Evolutionary conservation across 2,329 filamentous ascomycete species (phyloP).

Genomic region (Cladophialophora psammophila): DNA sequence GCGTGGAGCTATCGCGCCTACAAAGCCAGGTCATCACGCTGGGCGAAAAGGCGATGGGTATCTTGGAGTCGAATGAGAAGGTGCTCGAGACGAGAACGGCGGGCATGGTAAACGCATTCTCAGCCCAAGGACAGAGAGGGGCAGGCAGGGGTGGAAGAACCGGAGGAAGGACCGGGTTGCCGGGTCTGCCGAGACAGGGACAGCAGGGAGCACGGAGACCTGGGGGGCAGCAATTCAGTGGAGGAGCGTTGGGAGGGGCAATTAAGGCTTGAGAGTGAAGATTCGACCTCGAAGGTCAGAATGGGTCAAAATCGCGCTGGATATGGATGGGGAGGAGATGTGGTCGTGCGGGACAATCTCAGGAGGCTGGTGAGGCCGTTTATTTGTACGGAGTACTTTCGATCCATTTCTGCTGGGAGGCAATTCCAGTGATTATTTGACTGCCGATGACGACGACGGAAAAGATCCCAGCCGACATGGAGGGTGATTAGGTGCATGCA

Average conservation of each 20-base stretch:
- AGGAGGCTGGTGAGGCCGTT: neutral
- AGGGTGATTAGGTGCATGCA: neutral
- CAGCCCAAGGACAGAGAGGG: conserved; percentile 81
- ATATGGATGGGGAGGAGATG: neutral
- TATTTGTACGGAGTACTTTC: neutral
- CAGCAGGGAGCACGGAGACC: conserved; percentile 49
- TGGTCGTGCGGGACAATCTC: neutral
- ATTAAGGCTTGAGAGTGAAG: conserved; percentile 55
- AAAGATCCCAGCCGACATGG: neutral
- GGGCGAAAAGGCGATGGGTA: conserved; percentile 91
- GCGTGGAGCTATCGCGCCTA: conserved; percentile 93
- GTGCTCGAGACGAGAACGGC: conserved; percentile 96
- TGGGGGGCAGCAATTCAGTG: conserved; percentile 59
- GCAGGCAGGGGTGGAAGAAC: conserved; percentile 67
- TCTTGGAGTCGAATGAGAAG: conserved; percentile 97
- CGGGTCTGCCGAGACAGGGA: conserved; percentile 24
- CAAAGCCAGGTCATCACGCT: conserved; percentile 94
- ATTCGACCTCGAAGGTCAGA: neutral
- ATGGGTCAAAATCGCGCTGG: neutral
- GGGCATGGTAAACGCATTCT: conserved; percentile 93
- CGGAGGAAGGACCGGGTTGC: conserved; percentile 48
- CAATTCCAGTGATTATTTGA: neutral
- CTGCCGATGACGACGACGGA: neutral
- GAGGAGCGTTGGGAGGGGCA: conserved; percentile 59
- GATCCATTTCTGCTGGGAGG: neutral